These are phyloP conservation scores for Cladochytrium tenue DNA, from an alignment of 371 early-diverging fungal genomes.

Conservation along the genomic window DNA sequence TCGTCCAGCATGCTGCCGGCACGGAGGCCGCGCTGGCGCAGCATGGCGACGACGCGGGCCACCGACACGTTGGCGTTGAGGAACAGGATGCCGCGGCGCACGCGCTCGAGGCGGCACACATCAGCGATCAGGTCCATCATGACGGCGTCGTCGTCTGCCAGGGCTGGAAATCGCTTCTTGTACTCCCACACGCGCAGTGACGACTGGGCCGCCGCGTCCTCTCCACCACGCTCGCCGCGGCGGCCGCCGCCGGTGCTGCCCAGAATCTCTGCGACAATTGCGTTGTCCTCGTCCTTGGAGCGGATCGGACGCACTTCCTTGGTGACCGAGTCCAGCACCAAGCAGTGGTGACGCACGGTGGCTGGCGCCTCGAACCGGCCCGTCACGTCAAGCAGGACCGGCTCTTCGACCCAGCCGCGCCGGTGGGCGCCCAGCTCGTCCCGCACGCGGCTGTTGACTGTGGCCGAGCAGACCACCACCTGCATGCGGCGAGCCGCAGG, in stretches of 20 bases:
- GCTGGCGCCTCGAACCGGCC: constrained; percentile 40
- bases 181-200: constrained; percentile 13
- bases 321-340: constrained; percentile 46
- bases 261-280: neutral
- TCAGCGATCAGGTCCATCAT: constrained; percentile 65
- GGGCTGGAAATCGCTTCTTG: constrained; percentile 24
- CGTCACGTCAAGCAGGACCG: constrained; percentile 66
- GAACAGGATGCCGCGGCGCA: constrained; percentile 65
- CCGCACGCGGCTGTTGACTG: constrained; percentile 67
- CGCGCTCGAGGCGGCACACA: constrained; percentile 51
- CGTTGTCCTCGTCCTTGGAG: constrained; percentile 11
- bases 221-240: neutral
- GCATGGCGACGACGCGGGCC: constrained; percentile 19
- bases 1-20: constrained; percentile 41
- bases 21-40: constrained; percentile 25
- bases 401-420: constrained; percentile 50
- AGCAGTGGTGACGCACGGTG: constrained; percentile 56
- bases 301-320: constrained; percentile 29
- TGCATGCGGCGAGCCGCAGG: constrained; percentile 43
- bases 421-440: constrained; percentile 45
- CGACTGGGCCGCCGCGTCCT: constrained; percentile 11
- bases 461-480: constrained; percentile 70
- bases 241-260: neutral
- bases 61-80: constrained; percentile 42
- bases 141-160: constrained; percentile 62